Conservation (phyloP, 306 rosid species). For the Corylus americana region DNA sequence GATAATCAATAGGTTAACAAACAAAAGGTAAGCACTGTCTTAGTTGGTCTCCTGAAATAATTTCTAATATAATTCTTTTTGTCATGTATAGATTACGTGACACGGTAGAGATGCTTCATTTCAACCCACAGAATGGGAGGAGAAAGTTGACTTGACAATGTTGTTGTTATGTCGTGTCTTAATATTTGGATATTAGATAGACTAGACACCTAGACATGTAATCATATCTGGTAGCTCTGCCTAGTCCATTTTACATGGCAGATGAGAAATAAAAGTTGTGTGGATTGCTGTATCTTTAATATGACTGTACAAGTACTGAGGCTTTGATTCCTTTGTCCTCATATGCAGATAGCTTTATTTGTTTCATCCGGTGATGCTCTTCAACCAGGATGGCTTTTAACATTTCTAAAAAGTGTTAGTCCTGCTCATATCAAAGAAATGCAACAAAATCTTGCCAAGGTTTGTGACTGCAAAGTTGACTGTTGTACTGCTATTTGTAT, state of each 20-base stretch:
- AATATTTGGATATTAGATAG: not conserved
- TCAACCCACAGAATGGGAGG: not conserved
- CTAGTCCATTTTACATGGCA: constrained; percentile 16
- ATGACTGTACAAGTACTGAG: constrained; percentile 22
- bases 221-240: constrained; percentile 1
- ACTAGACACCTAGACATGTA: not conserved
- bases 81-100: not conserved
- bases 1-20: not conserved
- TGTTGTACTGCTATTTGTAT: not conserved
- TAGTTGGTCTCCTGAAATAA: not conserved
- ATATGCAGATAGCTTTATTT: constrained; percentile 60
- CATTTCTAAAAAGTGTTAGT: constrained; percentile 55
- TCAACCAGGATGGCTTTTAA: constrained; percentile 74
- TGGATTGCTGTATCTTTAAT: constrained; percentile 6
- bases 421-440: constrained; percentile 56
- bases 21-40: not conserved
- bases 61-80: not conserved
- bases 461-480: constrained; percentile 33
- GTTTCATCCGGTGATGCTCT: constrained; percentile 74
- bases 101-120: too few species aligned
- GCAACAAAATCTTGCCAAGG: constrained; percentile 83
- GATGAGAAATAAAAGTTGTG: constrained; percentile 16
- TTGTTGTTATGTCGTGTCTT: not conserved
- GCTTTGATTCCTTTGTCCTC: constrained; percentile 20
- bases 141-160: not conserved